Conservation (phyloP, 352 stramenopile species). For the Pythium monospermum region DNA sequence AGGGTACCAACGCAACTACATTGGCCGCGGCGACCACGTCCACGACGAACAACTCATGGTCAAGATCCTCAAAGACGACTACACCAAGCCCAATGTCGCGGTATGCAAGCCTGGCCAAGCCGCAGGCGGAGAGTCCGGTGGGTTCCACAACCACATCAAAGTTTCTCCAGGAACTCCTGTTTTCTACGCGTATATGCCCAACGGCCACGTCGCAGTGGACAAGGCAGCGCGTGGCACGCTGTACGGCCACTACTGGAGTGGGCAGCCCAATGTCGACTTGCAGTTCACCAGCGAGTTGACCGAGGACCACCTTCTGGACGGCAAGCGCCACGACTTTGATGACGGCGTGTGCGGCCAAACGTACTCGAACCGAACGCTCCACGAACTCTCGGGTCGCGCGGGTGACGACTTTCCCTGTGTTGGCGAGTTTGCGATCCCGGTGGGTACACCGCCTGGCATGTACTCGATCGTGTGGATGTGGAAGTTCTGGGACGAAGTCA, state of each 20-base stretch:
- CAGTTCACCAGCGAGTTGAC: conserved; percentile 39
- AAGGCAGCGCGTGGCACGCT: conserved; percentile 41
- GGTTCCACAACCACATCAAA: conserved; percentile 25
- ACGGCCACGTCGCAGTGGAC: conserved; percentile 58
- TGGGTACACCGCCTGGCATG: conserved; percentile 28
- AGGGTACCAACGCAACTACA: conserved; percentile 59
- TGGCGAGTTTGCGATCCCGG: conserved; percentile 32
- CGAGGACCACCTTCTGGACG: conserved; percentile 38
- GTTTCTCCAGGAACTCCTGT: conserved; percentile 26
- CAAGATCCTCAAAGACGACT: conserved; percentile 48
- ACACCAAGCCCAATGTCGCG: conserved; percentile 11
- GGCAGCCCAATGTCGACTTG: conserved; percentile 26
- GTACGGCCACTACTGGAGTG: conserved; percentile 56
- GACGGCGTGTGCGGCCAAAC: conserved; percentile 50
- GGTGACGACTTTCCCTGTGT: conserved; percentile 47
- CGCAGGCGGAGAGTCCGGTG: conserved; percentile 6
- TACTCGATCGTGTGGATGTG: conserved; percentile 69
- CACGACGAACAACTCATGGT: conserved; percentile 26
- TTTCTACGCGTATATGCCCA: conserved; percentile 54
- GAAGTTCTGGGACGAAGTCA: conserved; percentile 45
- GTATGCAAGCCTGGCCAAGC: conserved; percentile 30
- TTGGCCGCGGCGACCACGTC: conserved; percentile 31
- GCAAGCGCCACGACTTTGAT: conserved; percentile 53
- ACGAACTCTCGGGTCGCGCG: conserved; percentile 26
- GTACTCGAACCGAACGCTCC: conserved; percentile 17